Conservation (phyloP, 148 eudicot species). For the Rhododendron henanense region DNA sequence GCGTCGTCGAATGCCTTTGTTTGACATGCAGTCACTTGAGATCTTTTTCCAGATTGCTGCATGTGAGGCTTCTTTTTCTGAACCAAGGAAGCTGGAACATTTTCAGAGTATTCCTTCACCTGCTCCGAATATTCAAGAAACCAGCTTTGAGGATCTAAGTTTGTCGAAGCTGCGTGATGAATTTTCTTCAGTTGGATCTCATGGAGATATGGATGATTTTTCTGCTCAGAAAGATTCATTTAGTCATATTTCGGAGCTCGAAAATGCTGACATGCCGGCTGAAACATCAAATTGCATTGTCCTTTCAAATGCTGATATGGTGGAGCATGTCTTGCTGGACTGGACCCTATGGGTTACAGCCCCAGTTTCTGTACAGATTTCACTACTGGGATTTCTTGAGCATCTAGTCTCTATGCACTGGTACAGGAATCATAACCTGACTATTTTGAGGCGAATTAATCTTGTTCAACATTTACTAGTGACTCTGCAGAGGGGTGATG, state of each 20-base stretch:
- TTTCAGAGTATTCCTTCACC: constrained; percentile 43
- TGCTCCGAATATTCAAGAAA: constrained; percentile 38
- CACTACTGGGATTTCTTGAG: constrained; percentile 89
- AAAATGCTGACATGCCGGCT: constrained; percentile 54
- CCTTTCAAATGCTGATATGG: constrained; percentile 94
- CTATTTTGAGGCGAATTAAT: constrained; percentile 83
- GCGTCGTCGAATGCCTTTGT: constrained; percentile 79
- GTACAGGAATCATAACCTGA: constrained; percentile 94
- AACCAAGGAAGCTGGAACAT: constrained; percentile 61
- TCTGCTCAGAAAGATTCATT: constrained; percentile 77
- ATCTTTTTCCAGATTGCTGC: constrained; percentile 98
- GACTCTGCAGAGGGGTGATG: constrained; percentile 95
- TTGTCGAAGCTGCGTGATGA: constrained; percentile 86
- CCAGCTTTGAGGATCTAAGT: constrained; percentile 68
- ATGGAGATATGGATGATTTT: constrained; percentile 88
- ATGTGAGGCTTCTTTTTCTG: constrained; percentile 93
- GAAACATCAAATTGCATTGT: constrained; percentile 96
- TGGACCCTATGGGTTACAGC: constrained; percentile 99
- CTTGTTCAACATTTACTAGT: constrained; percentile 94
- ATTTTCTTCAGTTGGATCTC: constrained; percentile 77
- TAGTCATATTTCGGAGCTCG: constrained; percentile 91
- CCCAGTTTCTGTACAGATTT: constrained; percentile 80
- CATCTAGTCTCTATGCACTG: constrained; percentile 92
- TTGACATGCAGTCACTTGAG: constrained; percentile 95
- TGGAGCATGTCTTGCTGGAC: constrained; percentile 93